phyloP scores from a whole-genome alignment of 768 basidiomycete genomes.

The Neoboletus subvelutipes region DNA sequence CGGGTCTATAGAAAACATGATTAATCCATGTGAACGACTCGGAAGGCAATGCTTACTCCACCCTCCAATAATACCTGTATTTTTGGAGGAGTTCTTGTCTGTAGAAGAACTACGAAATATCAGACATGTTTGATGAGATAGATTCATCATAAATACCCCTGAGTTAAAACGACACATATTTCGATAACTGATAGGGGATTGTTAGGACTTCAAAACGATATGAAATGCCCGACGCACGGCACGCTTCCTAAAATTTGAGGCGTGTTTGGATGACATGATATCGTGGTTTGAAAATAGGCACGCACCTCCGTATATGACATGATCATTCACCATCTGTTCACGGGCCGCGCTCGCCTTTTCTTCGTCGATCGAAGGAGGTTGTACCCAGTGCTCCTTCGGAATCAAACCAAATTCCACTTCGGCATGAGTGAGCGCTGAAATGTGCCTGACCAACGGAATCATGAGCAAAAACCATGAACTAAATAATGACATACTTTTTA shows the following conservation, averaged over 20 bases:
- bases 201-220: slow-evolving; percentile 6
- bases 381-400: slow-evolving; percentile 68
- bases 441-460: slow-evolving; percentile 25
- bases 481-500: slow-evolving; percentile 47
- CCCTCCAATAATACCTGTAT: slow-evolving; percentile 88
- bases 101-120: slow-evolving; percentile 68
- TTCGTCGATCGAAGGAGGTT: slow-evolving; percentile 80
- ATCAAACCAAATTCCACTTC: slow-evolving; percentile 60
- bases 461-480: slow-evolving; percentile 4
- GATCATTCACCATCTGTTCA: slow-evolving; percentile 59
- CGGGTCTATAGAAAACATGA: slow-evolving; percentile 48
- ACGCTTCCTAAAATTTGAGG: slow-evolving; percentile 55
- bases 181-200: slow-evolving; percentile 56
- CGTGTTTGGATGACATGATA: slow-evolving; percentile 7
- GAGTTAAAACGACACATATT: slow-evolving; percentile 98
- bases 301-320: slow-evolving; percentile 67
- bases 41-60: slow-evolving; percentile 58
- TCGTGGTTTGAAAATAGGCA: neutral
- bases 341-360: slow-evolving; percentile 54
- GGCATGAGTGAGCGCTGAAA: slow-evolving; percentile 30
- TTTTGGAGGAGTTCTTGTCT: slow-evolving; percentile 71
- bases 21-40: slow-evolving; percentile 7
- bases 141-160: slow-evolving; percentile 47
- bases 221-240: slow-evolving; percentile 47
- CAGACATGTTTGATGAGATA: neutral